phyloP scores from a whole-genome alignment of 805 yeast species.

The Wickerhamiella vanderwaltii region DNA sequence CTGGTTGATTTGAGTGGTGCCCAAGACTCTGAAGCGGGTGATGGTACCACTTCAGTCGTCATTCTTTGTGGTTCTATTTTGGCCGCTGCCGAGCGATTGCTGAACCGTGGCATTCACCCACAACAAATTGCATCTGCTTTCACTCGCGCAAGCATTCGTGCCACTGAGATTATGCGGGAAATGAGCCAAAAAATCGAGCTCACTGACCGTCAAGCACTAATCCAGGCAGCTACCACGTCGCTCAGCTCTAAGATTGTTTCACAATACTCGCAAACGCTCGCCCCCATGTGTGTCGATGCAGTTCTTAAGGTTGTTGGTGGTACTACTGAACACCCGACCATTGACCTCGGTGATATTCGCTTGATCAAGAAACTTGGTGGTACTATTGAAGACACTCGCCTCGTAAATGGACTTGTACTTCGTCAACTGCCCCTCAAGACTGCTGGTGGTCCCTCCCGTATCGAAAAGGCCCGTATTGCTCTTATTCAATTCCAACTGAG shows the following conservation, averaged over 20 bases:
- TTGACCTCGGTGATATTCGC: conserved; percentile 79
- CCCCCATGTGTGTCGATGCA: conserved; percentile 90
- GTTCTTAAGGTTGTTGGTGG: conserved; percentile 66
- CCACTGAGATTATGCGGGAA: conserved; percentile 67
- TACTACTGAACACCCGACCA: conserved; percentile 44
- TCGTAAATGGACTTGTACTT: conserved; percentile 76
- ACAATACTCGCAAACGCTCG: conserved; percentile 72
- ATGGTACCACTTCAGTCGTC: conserved; percentile 96
- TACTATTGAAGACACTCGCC: conserved; percentile 90
- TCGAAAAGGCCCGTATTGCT: conserved; percentile 87
- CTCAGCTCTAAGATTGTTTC: conserved; percentile 90
- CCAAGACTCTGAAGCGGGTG: conserved; percentile 99
- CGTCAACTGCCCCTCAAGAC: conserved; percentile 79
- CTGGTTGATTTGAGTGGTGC: conserved; percentile 94
- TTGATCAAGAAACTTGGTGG: conserved; percentile 92
- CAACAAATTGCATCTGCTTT: conserved; percentile 87
- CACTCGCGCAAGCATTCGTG: conserved; percentile 74
- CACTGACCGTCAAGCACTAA: conserved; percentile 65
- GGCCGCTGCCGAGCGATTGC: conserved; percentile 86
- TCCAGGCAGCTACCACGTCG: conserved; percentile 91
- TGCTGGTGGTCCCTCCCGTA: conserved; percentile 91
- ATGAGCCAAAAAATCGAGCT: conserved; percentile 78
- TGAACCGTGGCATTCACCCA: conserved; percentile 86
- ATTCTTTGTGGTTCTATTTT: conserved; percentile 87
- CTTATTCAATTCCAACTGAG: conserved; percentile 87